Evolutionary conservation across 768 basidiomycete genomes (phyloP).

Genomic region (Boletus rufocinnamomeus): DNA sequence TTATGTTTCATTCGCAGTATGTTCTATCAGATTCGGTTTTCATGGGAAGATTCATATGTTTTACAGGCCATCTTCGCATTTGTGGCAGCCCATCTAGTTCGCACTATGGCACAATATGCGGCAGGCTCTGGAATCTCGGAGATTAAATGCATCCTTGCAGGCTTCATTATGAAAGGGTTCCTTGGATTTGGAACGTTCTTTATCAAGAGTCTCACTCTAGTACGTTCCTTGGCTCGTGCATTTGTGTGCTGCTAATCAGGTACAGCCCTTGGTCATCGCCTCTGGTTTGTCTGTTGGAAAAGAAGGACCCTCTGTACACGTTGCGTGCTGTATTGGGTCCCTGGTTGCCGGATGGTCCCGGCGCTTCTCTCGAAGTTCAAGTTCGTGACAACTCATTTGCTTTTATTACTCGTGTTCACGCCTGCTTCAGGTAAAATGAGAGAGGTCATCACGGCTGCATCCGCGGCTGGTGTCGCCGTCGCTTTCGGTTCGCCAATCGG

Average conservation of each 20-base stretch:
- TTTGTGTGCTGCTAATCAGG: conserved; percentile 17
- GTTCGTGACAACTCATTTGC: conserved; percentile 44
- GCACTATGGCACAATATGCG: conserved; percentile 88
- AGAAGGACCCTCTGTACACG: conserved; percentile 97
- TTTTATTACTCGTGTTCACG: conserved; percentile 19
- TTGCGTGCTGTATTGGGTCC: conserved; percentile 91
- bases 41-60: conserved; percentile 6
- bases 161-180: conserved; percentile 97
- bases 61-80: conserved; percentile 77
- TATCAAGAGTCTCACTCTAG: conserved; percentile 93
- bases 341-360: conserved; percentile 84
- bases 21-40: conserved; percentile 32
- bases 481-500: conserved; percentile 99
- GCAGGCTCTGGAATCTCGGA: conserved; percentile 98
- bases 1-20: conserved; percentile 88
- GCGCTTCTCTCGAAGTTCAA: conserved; percentile 84
- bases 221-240: conserved; percentile 41
- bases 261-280: conserved; percentile 92
- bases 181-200: conserved; percentile 86
- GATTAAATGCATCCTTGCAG: conserved; percentile 96
- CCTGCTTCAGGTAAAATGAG: conserved; percentile 65
- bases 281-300: conserved; percentile 97
- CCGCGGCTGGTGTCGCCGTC: conserved; percentile 97
- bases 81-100: conserved; percentile 85
- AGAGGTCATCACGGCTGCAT: conserved; percentile 92